Conservation (phyloP, 1,284 basidiomycete genomes). For the Trichosporon coremiiforme region DNA sequence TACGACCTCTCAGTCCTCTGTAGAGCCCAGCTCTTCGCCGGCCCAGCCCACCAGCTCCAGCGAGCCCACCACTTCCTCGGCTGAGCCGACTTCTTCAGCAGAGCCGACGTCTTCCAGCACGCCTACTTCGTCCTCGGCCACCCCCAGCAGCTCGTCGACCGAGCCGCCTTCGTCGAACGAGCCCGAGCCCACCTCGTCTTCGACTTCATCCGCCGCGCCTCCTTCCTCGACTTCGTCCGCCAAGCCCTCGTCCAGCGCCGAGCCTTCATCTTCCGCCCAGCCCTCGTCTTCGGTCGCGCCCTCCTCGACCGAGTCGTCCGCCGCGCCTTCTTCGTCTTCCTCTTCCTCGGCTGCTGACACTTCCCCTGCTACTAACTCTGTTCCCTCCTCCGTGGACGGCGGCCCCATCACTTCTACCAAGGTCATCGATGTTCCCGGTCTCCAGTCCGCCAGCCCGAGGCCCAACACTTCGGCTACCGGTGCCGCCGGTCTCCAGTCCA, state of each 20-base stretch:
- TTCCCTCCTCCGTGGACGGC: background rate
- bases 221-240: background rate
- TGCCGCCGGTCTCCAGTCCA: background rate
- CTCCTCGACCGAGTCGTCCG: background rate
- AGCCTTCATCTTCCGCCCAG: background rate
- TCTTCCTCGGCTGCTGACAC: background rate
- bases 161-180: conserved; percentile 5
- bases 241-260: conserved; percentile 5
- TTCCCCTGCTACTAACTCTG: conserved; percentile 3
- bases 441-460: background rate
- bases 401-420: background rate
- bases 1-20: background rate
- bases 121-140: background rate
- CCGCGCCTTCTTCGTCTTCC: background rate
- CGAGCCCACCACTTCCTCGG: background rate
- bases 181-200: background rate
- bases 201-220: conserved; percentile 12
- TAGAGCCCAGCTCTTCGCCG: background rate
- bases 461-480: background rate
- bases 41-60: conserved; percentile 3
- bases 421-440: background rate
- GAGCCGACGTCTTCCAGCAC: background rate
- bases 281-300: conserved; percentile 2
- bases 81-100: background rate
- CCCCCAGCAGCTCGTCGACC: conserved; percentile 1